Evolutionary conservation across 2,329 filamentous ascomycete species (phyloP), one percentile per base, ranked within the genome.

Genomic region (Colletotrichum somersetense): DNA sequence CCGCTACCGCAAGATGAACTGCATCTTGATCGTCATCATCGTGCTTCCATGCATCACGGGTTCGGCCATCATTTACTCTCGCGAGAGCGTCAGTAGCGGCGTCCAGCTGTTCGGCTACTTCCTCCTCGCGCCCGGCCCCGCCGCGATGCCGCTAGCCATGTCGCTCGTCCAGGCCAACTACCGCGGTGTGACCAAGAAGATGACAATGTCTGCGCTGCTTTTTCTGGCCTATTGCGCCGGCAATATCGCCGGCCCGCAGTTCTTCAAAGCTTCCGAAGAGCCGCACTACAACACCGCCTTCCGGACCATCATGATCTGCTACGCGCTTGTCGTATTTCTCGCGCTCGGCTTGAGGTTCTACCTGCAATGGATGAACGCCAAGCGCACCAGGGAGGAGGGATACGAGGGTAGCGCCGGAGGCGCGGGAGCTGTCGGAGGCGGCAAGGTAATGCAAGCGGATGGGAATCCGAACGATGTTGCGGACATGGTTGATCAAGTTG

Each of bases 81-180:
- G 86, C 61, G 77, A 78, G 42, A 76, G 78, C 35, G 79, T 85
- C 20, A 75, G 79, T 35, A 79, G 82, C 16, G 81, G 83, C 10
- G 82, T 84, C 1, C 85, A 88, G 72, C 83, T 90, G 0, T 84
- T 90, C 42, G 88, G 86, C 3, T 90, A 90, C 78, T 90, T 90
- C 75, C 78, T 89, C 12, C 81, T 90, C 4, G 85, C 85, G 0
- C 85, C 86, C 0, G 88, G 88, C 0, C 85, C 88, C 0, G 82
- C 86, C 0, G 85, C 85, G 1, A 83, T 90, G 79, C 88, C 89
- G 0, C 82, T 91, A 1, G 83, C 84, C 14, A 83, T 90, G 79
- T 85, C 88, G 0, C 83, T 90, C 0, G 85, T 89, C 4, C 86
- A 88, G 76, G 83, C 86, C 20, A 89, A 90, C 76, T 88, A 85